Base-by-base conservation (phyloP, 2,329 filamentous ascomycete species). In the Podosphaera xanthii region DNA sequence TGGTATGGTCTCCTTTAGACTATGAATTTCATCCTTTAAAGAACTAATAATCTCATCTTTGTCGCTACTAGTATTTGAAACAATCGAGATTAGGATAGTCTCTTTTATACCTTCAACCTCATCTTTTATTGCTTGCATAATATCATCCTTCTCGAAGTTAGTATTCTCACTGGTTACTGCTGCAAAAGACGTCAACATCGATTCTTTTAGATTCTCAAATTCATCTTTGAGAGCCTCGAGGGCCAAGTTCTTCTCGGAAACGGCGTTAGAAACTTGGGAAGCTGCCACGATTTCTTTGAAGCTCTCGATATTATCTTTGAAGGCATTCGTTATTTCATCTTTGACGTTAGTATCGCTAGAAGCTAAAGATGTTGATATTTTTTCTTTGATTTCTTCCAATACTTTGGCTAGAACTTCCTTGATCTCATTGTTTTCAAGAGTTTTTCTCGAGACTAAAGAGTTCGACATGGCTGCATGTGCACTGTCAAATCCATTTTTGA, bases 161-260 rank as follows among this genome's bases (percentile, higher is more conserved):
- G 40, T 7, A 14, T 52, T 52, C 14, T 12, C 33, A 3, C 4
- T 22, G 10, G 4, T 73, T 3, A 72, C 71, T 57, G 70, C 72
- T 54, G 79, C 70, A 4, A 82, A 65, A 34, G 76, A 76, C 38
- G 74, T 71, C 7, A 75, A 72, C 57, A 83, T 70, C 1, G 74
- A 76, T 61, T 82, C 78, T 42, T 80, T 77, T 33, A 85, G 71
- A 59, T 77, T 74, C 57, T 85, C 81, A 7, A 97, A 74, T 0
- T 89, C 90, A 22, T 82, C 78, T 69, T 86, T 94, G 59, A 97
- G 76, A 0, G 87, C 87, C 61, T 95, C 87, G 0, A 91, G 78
- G 60, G 92, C 83, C 62, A 94, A 86, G 64, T 91, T 84, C 61
- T 90, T 87, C 31, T 79, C 80, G 1, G 81, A 77, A 1, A 8